Conservation (phyloP, 805 yeast genomes). For the Kockiozyma suomiensis region DNA sequence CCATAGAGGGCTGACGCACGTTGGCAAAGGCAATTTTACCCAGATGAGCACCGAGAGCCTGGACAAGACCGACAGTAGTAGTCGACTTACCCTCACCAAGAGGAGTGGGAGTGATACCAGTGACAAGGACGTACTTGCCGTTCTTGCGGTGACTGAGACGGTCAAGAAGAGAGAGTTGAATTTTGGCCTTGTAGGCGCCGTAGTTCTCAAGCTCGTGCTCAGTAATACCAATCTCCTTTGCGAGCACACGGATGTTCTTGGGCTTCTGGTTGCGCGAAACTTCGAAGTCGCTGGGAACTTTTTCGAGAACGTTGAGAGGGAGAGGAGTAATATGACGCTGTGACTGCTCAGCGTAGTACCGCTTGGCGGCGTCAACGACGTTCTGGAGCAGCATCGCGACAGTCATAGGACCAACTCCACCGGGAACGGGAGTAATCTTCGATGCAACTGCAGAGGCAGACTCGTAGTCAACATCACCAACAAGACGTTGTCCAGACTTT, state of each 20-base stretch:
- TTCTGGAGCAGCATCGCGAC: slow-evolving; percentile 92
- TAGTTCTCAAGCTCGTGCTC: slow-evolving; percentile 80
- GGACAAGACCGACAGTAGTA: slow-evolving; percentile 95
- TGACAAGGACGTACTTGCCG: slow-evolving; percentile 88
- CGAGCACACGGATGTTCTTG: slow-evolving; percentile 73
- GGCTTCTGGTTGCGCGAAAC: slow-evolving; percentile 89
- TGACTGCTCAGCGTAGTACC: slow-evolving; percentile 51
- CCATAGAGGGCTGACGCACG: slow-evolving; percentile 98
- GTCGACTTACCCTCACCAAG: slow-evolving; percentile 98
- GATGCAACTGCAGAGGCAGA: slow-evolving; percentile 64
- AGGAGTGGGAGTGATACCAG: slow-evolving; percentile 98
- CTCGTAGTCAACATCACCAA: slow-evolving; percentile 92
- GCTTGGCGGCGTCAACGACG: slow-evolving; percentile 76
- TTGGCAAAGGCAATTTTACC: slow-evolving; percentile 84
- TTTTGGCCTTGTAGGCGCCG: slow-evolving; percentile 90
- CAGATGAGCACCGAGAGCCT: slow-evolving; percentile 91
- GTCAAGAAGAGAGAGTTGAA: slow-evolving; percentile 66
- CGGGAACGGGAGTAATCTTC: slow-evolving; percentile 93
- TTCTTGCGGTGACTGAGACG: slow-evolving; percentile 65
- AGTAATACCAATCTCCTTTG: slow-evolving; percentile 78
- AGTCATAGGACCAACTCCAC: slow-evolving; percentile 99
- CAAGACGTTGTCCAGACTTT: slow-evolving; percentile 78
- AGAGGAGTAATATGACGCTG: slow-evolving; percentile 57
- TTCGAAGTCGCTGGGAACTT: slow-evolving; percentile 90
- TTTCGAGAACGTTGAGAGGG: slow-evolving; percentile 55